Percentiles rank a stretch among this genome's conserved stretches.
These are phyloP conservation scores for Chloris gayana DNA, from an alignment of 176 grass and related monocot species.

Conservation along the genomic window DNA sequence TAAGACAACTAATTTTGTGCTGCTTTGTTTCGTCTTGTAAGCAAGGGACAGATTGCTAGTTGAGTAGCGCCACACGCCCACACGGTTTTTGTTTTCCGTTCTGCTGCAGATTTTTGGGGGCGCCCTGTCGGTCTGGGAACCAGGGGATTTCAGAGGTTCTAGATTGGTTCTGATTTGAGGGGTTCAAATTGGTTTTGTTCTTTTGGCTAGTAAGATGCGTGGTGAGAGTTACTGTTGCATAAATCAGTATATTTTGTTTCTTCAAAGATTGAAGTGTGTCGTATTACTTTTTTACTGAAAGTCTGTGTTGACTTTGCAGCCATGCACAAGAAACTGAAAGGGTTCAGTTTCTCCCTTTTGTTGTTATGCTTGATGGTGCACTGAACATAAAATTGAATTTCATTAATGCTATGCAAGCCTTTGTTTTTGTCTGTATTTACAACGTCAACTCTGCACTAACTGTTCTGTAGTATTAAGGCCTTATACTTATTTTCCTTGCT, in stretches of 20 bases:
- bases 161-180: neutral
- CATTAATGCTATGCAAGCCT: neutral
- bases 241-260: neutral
- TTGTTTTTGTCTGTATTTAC: slow-evolving; percentile 22
- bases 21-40: neutral
- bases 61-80: neutral
- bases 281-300: neutral
- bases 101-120: neutral
- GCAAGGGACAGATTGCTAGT: neutral
- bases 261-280: neutral
- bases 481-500: neutral
- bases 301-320: no score
- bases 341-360: neutral
- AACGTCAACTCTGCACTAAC: neutral
- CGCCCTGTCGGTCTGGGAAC: neutral
- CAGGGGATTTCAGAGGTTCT: neutral
- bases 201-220: neutral
- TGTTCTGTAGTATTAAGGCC: neutral
- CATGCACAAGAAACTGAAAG: neutral
- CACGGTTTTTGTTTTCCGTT: neutral
- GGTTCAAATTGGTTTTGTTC: neutral
- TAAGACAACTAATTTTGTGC: neutral
- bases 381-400: slow-evolving; percentile 4
- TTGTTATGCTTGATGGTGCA: slow-evolving; percentile 30
- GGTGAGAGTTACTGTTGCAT: neutral